Percentiles rank a stretch among this genome's conserved stretches.
These are phyloP conservation scores for Triangularia verruculosa DNA, from an alignment of 2,329 filamentous ascomycete species.

Conservation along the genomic window DNA sequence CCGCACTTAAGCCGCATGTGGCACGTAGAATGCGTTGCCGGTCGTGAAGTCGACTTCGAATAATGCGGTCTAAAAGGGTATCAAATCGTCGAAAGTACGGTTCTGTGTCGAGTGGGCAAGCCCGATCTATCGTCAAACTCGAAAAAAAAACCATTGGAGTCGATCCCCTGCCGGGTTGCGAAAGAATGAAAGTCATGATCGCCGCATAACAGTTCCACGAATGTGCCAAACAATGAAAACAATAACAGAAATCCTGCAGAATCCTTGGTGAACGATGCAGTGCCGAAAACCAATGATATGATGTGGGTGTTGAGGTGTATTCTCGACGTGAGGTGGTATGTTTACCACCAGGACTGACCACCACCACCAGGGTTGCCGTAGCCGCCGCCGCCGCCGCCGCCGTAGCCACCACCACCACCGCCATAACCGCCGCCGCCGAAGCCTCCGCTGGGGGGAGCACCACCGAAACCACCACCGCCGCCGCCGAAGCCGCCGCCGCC, in stretches of 20 bases:
- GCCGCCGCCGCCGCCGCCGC: constrained; percentile 43
- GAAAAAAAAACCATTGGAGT: constrained; percentile 35
- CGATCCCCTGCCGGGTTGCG: constrained; percentile 35
- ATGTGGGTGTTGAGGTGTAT: constrained; percentile 1
- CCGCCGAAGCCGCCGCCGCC: constrained; percentile 41
- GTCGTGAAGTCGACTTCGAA: constrained; percentile 28
- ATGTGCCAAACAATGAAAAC: constrained; percentile 26
- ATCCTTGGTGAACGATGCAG: background rate
- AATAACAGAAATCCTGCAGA: constrained; percentile 19
- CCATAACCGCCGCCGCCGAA: constrained; percentile 39
- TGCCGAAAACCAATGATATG: constrained; percentile 23
- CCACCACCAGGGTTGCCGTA: constrained; percentile 69
- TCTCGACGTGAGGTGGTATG: constrained; percentile 10
- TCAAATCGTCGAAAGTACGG: constrained; percentile 36
- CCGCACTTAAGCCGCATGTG: constrained; percentile 18
- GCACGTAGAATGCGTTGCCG: constrained; percentile 30
- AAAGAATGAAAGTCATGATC: constrained; percentile 37
- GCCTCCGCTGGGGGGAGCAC: constrained; percentile 37
- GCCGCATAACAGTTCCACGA: constrained; percentile 34
- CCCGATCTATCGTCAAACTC: constrained; percentile 37
- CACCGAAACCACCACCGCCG: constrained; percentile 45
- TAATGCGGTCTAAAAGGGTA: constrained; percentile 39
- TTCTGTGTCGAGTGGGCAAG: constrained; percentile 33
- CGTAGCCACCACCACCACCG: constrained; percentile 45
- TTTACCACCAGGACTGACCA: constrained; percentile 67